These are phyloP conservation scores for Camelina hispida DNA, from an alignment of 345 rosid genomes.

Conservation along the genomic window DNA sequence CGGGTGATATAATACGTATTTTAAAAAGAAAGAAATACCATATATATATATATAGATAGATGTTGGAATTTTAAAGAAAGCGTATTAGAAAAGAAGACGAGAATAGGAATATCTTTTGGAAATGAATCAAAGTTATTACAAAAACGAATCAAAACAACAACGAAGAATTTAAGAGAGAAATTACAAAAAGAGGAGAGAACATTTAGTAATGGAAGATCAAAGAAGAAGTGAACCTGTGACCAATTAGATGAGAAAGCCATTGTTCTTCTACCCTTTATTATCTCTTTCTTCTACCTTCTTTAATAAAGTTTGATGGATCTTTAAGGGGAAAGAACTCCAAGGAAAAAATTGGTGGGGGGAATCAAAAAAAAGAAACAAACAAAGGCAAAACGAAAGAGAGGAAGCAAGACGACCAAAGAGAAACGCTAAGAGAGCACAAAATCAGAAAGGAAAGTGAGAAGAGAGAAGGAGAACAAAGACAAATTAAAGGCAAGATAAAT, in stretches of 20 bases:
- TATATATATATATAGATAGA: conserved; percentile 34
- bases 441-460: conserved; percentile 44
- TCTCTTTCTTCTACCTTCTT: conserved; percentile 46
- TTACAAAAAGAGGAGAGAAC: conserved; percentile 35
- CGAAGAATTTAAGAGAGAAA: conserved; percentile 34
- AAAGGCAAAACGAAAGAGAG: conserved; percentile 53
- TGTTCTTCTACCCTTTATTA: conserved; percentile 47
- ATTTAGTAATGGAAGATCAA: conserved; percentile 40
- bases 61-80: conserved; percentile 40
- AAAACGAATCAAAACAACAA: conserved; percentile 34
- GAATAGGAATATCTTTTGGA: conserved; percentile 66
- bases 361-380: conserved; percentile 48
- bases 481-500: conserved; percentile 33
- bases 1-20: not conserved
- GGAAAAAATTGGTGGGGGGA: conserved; percentile 70
- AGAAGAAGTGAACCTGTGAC: conserved; percentile 67
- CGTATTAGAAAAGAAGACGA: conserved; percentile 53
- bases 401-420: conserved; percentile 44
- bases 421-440: conserved; percentile 41
- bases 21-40: conserved; percentile 33
- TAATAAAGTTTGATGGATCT: conserved; percentile 69
- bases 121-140: conserved; percentile 44
- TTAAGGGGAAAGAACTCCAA: conserved; percentile 49
- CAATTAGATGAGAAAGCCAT: conserved; percentile 84
- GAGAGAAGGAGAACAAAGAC: conserved; percentile 44